Evolutionary conservation across 1,139 yeast species (phyloP).

Genomic region (Hemisphaericaspora xylofermentans): DNA sequence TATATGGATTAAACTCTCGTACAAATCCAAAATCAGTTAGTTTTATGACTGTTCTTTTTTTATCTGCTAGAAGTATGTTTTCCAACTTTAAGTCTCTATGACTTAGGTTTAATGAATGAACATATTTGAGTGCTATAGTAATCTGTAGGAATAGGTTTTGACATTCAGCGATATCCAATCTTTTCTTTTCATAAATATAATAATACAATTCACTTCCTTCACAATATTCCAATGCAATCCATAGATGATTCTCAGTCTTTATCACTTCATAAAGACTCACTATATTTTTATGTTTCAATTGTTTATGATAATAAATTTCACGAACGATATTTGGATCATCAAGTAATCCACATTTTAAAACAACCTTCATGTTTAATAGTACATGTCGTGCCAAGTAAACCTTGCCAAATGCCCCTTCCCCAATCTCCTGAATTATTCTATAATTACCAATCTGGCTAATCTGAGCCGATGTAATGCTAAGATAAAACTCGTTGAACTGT

Average conservation of each 20-base stretch:
- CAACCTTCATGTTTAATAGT: conserved; percentile 72
- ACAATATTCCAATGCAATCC: conserved; percentile 90
- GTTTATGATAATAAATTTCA: conserved; percentile 86
- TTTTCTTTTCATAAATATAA: conserved; percentile 57
- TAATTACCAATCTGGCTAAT: conserved; percentile 76
- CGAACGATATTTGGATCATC: conserved; percentile 87
- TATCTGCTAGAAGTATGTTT: conserved; percentile 74
- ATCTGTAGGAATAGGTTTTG: conserved; percentile 72
- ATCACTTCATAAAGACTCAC: conserved; percentile 85
- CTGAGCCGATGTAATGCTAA: conserved; percentile 51
- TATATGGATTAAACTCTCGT: conserved; percentile 61
- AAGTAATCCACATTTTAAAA: conserved; percentile 80
- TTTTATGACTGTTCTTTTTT: conserved; percentile 57
- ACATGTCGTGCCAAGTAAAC: conserved; percentile 82
- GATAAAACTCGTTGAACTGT: conserved; percentile 62
- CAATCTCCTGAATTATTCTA: conserved; percentile 66
- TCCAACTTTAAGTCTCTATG: conserved; percentile 91
- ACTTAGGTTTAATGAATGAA: conserved; percentile 78
- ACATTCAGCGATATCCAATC: conserved; percentile 56
- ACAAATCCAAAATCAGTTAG: conserved; percentile 94
- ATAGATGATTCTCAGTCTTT: conserved; percentile 73
- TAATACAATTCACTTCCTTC: conserved; percentile 85
- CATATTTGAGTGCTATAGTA: conserved; percentile 77
- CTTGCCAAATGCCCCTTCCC: conserved; percentile 91
- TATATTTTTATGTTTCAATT: conserved; percentile 79